These are phyloP conservation scores for Pezicula carpinea DNA, from an alignment of 2,329 filamentous ascomycete genomes.

Conservation along the genomic window DNA sequence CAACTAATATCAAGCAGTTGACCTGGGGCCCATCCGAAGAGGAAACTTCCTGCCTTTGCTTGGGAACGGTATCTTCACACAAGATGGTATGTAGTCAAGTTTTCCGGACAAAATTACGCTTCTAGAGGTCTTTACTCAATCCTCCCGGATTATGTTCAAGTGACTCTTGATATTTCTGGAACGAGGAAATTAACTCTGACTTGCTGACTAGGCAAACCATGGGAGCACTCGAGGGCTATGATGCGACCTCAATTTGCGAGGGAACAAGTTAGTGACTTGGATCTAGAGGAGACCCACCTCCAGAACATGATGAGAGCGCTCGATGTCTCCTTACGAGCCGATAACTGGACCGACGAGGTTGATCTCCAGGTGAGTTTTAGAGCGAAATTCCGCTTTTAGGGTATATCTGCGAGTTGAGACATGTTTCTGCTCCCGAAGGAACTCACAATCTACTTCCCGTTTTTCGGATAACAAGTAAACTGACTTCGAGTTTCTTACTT, in stretches of 20 bases:
- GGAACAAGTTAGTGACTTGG: slow-evolving; percentile 59
- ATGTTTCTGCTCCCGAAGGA: slow-evolving; percentile 62
- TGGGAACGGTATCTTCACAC: slow-evolving; percentile 27
- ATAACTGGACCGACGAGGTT: slow-evolving; percentile 43
- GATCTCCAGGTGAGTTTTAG: slow-evolving; percentile 59
- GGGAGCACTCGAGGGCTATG: slow-evolving; percentile 34
- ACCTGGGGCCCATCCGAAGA: slow-evolving; percentile 47
- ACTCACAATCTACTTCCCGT: no score
- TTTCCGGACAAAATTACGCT: no score
- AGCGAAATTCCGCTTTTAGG: no score
- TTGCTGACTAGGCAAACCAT: no score
- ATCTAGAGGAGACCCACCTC: slow-evolving; percentile 66
- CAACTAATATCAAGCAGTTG: slow-evolving; percentile 58
- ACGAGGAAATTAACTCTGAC: no score
- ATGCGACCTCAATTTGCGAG: slow-evolving; percentile 51
- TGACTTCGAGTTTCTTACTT: no score
- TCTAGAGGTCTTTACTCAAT: no score
- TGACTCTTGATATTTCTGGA: no score
- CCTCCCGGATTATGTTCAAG: no score
- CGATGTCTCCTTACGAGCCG: slow-evolving; percentile 48
- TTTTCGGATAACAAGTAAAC: no score
- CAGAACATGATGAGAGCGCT: slow-evolving; percentile 53
- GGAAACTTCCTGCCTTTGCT: slow-evolving; percentile 39
- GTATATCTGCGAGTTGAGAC: slow-evolving; percentile 56
- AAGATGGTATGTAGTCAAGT: no score